Evolutionary conservation across 768 basidiomycete genomes (phyloP), one percentile per base, ranked within the genome.

Genomic region (Leccinum olivaceopallidum): DNA sequence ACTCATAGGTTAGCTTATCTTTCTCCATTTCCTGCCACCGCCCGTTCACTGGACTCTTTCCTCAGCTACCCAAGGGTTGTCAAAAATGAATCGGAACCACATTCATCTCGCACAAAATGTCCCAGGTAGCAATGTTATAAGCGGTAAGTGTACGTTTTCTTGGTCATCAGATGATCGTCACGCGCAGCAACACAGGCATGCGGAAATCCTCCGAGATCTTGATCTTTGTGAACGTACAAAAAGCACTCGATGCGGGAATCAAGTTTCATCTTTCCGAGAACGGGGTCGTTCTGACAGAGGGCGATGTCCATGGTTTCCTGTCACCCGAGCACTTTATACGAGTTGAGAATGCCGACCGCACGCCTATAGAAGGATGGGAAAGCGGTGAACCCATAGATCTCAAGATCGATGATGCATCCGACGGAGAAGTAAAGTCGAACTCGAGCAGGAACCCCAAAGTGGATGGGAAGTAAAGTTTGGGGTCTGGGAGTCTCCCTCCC

Each of bases 71-170:
- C 76, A 85, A 63, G 94, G 95, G 0, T 73, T 97, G 18, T 93
- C 89, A 0, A 87, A 81, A 63, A 97, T 95, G 94, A 81, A 76
- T 13, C 81, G 96, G 26, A 96, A 95, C 68, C 95, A 98, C 68
- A 90, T 98, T 42, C 96, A 99, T 73, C 80, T 97, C 14, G 95
- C 95, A 0, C 90, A 94, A 71, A 88, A 90, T 37, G 76, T 91
- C 4, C 77, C 81, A 3, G 85, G 85, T 1, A 75, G 85, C 2
- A 81, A 83, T 6, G 86, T 92, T 53, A 83, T 89, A 56, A 94
- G 92, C 64, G 93, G 94, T 92, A 59, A 26, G 85, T 73, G 24
- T 42, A n/a, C 18, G 42, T 44, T 32, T 60, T 49, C 53, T 54
- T 53, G 34, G 16, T 36, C n/a, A 36, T 47, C 28, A 28, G 20